Percentiles rank a stretch among this genome's conserved stretches.
Conservation (phyloP, 768 basidiomycete genomes). For the Rossbeevera mucosa region DNA sequence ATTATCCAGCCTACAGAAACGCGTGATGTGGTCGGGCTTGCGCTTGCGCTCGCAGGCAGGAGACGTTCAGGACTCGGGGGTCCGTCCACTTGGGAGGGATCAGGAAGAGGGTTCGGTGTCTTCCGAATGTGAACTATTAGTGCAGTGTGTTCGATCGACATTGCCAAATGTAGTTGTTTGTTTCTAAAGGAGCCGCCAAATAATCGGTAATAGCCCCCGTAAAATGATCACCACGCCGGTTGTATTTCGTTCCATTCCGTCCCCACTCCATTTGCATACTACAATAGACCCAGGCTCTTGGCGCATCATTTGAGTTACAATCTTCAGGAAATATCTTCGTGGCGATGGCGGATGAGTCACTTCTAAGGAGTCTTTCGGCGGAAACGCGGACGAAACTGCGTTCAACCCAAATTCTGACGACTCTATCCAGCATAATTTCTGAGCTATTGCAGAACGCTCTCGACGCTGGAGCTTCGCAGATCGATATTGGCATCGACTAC, state of each 20-base stretch:
- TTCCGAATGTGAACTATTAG: slow-evolving; percentile 70
- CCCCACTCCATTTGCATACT: not conserved
- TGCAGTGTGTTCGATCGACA: slow-evolving; percentile 13
- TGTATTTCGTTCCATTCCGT: not conserved
- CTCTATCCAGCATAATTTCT: slow-evolving; percentile 70
- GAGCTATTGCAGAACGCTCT: slow-evolving; percentile 90
- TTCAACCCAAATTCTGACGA: slow-evolving; percentile 80
- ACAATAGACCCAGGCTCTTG: not conserved
- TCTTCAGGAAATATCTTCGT: slow-evolving; percentile 7
- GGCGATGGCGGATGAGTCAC: slow-evolving; percentile 21
- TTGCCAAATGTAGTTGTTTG: slow-evolving; percentile 27
- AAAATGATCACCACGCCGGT: not conserved
- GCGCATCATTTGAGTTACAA: not conserved
- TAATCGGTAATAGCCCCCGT: slow-evolving; percentile 4
- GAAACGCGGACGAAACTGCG: slow-evolving; percentile 70
- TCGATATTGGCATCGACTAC: slow-evolving; percentile 72
- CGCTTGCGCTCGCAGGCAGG: slow-evolving; percentile 72
- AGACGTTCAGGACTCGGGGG: slow-evolving; percentile 23
- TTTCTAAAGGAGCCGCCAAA: slow-evolving; percentile 21
- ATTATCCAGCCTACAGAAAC: slow-evolving; percentile 89
- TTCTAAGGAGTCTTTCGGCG: slow-evolving; percentile 44
- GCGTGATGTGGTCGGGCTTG: slow-evolving; percentile 80
- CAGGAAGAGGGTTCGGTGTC: slow-evolving; percentile 73
- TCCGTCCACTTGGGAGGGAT: slow-evolving; percentile 61
- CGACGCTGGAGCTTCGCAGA: slow-evolving; percentile 66